Evolutionary conservation across 176 grass and related monocot species (phyloP).

Genomic region (Dactylis glomerata): DNA sequence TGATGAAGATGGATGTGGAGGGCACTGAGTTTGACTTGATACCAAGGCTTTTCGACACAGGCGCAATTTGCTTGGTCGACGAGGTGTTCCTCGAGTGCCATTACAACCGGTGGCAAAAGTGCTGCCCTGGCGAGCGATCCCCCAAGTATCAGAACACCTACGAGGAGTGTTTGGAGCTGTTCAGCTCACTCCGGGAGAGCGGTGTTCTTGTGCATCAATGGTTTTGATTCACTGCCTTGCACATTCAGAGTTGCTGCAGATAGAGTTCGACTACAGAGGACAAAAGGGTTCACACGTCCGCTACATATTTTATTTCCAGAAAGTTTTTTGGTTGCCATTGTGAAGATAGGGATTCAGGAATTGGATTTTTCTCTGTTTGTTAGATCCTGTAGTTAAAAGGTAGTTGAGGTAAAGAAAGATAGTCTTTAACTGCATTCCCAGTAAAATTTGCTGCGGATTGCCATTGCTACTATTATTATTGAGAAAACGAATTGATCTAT

Average conservation of each 20-base stretch:
- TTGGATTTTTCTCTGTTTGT: not conserved
- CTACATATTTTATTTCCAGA: not conserved
- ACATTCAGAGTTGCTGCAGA: not conserved
- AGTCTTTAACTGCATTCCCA: conserved; percentile 11
- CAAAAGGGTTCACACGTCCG: not conserved
- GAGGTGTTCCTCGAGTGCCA: conserved; percentile 87
- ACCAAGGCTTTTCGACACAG: conserved; percentile 62
- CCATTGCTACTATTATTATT: not conserved
- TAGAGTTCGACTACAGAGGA: conserved; percentile 8
- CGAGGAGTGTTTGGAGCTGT: conserved; percentile 62
- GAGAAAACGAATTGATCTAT: not conserved
- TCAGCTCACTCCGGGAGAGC: conserved; percentile 48
- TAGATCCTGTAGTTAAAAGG: conserved; percentile 20
- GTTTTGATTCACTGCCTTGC: conserved; percentile 44
- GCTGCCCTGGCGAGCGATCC: conserved; percentile 64
- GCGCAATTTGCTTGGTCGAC: conserved; percentile 63
- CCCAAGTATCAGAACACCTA: conserved; percentile 75
- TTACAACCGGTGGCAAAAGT: conserved; percentile 82
- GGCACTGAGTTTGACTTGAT: conserved; percentile 77
- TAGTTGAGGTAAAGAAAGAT: not conserved
- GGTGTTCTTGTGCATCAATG: conserved; percentile 88
- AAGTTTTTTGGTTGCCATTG: not conserved
- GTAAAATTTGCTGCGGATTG: conserved; percentile 11
- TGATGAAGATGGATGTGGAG: conserved; percentile 89
- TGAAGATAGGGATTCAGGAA: not conserved